These are phyloP conservation scores for Eleusine coracana DNA, from an alignment of 176 grass and related monocot species.

Conservation along the genomic window DNA sequence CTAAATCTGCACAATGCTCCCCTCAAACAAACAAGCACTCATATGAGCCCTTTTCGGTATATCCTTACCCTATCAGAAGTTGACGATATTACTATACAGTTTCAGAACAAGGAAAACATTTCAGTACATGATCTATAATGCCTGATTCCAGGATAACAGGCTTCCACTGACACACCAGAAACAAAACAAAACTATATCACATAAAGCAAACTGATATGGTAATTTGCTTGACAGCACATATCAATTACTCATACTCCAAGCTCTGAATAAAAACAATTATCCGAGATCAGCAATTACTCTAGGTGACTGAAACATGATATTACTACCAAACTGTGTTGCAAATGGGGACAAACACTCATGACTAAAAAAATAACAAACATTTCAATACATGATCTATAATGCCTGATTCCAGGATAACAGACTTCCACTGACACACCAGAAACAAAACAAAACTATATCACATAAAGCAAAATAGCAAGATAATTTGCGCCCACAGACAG, in stretches of 20 bases:
- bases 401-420: neutral
- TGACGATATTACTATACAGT: neutral
- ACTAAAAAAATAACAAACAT: neutral
- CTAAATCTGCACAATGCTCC: neutral
- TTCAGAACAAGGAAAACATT: neutral
- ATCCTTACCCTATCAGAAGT: neutral
- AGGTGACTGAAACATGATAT: neutral
- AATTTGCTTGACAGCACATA: neutral
- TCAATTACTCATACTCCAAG: neutral
- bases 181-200: neutral
- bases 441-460: neutral
- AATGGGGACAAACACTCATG: neutral
- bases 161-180: neutral
- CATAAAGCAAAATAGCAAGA: conserved; percentile 14
- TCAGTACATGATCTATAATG: neutral
- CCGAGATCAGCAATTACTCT: neutral
- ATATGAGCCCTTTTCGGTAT: neutral
- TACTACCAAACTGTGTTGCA: neutral
- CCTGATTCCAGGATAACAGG: neutral
- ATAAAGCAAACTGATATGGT: conserved; percentile 14
- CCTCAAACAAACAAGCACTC: neutral
- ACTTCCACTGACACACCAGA: neutral
- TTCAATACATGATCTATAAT: neutral
- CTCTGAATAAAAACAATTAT: neutral
- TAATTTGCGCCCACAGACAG: neutral